phyloP scores from a whole-genome alignment of 169 alveolate genomes.

The Neospora caninum region DNA sequence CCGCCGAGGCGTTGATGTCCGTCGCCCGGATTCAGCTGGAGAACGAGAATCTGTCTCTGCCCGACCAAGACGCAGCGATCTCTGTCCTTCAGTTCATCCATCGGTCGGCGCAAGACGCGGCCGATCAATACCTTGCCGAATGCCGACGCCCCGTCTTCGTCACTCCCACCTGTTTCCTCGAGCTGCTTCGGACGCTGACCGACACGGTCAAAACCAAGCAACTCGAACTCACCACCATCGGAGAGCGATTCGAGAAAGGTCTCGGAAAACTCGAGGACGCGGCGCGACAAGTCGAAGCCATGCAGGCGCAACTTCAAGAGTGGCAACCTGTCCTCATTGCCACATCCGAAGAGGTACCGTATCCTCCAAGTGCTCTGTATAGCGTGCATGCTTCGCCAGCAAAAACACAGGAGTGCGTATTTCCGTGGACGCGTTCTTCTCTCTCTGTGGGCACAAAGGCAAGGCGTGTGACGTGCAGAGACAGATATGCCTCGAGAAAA shows the following conservation, averaged over 20 bases:
- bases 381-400: not conserved
- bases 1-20: constrained; percentile 87
- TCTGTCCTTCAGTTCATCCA: constrained; percentile 90
- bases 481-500: too few relatives aligned
- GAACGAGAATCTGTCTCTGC: constrained; percentile 58
- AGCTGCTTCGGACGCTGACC: constrained; percentile 85
- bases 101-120: constrained; percentile 89
- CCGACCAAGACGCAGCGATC: constrained; percentile 79
- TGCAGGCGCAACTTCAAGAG: constrained; percentile 84
- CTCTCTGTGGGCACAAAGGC: too few relatives aligned
- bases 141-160: constrained; percentile 89
- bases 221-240: constrained; percentile 81
- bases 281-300: constrained; percentile 85
- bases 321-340: constrained; percentile 92
- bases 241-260: constrained; percentile 88
- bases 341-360: constrained; percentile 83
- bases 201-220: constrained; percentile 73
- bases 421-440: too few relatives aligned
- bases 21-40: constrained; percentile 67
- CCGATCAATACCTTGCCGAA: constrained; percentile 83
- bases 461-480: too few relatives aligned
- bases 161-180: constrained; percentile 95
- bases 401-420: too few relatives aligned
- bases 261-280: constrained; percentile 89
- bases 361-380: not conserved